Conservation (phyloP, 2,329 filamentous ascomycete genomes). For the Fusarium sublunatum region DNA sequence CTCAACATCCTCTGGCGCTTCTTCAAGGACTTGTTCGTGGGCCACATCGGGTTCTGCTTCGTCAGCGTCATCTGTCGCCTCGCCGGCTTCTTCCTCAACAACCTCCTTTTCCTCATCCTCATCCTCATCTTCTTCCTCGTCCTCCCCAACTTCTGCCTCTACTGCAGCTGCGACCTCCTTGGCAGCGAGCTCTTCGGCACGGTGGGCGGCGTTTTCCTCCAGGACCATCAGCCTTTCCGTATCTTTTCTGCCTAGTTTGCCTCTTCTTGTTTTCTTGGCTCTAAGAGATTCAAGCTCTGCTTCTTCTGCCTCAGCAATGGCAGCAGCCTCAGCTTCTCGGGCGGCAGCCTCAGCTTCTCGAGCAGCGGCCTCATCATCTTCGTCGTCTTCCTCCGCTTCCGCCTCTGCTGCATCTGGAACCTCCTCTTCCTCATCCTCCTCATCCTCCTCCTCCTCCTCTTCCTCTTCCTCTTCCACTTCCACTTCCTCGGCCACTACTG, state of each 20-base stretch:
- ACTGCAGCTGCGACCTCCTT: constrained; percentile 36
- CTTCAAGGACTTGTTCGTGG: constrained; percentile 45
- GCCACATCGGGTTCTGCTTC: constrained; percentile 45
- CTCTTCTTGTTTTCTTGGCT: constrained; percentile 41
- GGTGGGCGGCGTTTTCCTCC: constrained; percentile 33
- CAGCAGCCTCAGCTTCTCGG: constrained; percentile 45
- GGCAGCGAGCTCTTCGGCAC: constrained; percentile 38
- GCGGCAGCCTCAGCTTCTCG: constrained; percentile 31
- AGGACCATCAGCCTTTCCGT: constrained; percentile 37
- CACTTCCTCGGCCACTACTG: constrained; percentile 45
- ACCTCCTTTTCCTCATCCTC: constrained; percentile 13
- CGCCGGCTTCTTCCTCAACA: constrained; percentile 38
- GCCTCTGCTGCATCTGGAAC: constrained; percentile 39
- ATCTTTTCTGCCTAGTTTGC: constrained; percentile 42
- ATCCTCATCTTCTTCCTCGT: neutral
- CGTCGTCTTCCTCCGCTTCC: constrained; percentile 30
- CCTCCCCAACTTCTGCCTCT: constrained; percentile 9
- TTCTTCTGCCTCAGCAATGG: constrained; percentile 27
- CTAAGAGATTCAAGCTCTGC: constrained; percentile 31
- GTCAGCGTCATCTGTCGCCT: constrained; percentile 32
- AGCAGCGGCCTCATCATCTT: constrained; percentile 37
- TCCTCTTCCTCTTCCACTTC: constrained; percentile 26
- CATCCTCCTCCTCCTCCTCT: neutral
- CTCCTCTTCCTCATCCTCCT: constrained; percentile 35
- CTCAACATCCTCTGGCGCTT: constrained; percentile 49